phyloP scores from a whole-genome alignment of 2,329 filamentous ascomycete species.

The Fusarium euwallaceae region DNA sequence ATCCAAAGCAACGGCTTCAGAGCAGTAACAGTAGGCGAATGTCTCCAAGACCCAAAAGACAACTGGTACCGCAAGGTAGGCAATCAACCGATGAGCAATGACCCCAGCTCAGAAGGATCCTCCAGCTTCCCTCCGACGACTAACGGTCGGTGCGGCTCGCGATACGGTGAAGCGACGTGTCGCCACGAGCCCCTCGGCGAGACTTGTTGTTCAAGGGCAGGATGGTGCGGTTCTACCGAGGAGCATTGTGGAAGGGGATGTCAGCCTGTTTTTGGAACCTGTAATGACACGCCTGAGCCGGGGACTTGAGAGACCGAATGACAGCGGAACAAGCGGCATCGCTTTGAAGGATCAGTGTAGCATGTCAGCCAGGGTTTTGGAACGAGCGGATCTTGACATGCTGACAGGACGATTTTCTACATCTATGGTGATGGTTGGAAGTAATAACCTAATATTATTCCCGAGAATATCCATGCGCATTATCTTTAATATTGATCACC shows the following conservation, averaged over 20 bases:
- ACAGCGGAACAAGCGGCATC: constrained; percentile 24
- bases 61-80: constrained; percentile 64
- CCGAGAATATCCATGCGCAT: background rate
- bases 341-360: constrained; percentile 56
- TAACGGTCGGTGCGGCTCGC: constrained; percentile 43
- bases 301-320: background rate
- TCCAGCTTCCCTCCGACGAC: constrained; percentile 38
- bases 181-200: constrained; percentile 27
- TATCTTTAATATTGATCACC: background rate
- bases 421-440: background rate
- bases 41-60: constrained; percentile 63
- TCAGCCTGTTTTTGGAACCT: constrained; percentile 51
- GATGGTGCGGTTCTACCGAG: constrained; percentile 55
- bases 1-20: constrained; percentile 57
- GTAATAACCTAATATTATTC: constrained; percentile 18
- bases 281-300: constrained; percentile 34
- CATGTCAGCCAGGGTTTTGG: constrained; percentile 52
- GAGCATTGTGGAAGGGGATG: constrained; percentile 58
- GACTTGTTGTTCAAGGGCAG: constrained; percentile 42
- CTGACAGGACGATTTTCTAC: background rate
- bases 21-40: constrained; percentile 64
- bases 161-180: constrained; percentile 39
- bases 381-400: constrained; percentile 42
- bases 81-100: background rate
- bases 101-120: constrained; percentile 21